A percentile compares a stretch with the other conserved stretches of the same genome.
Evolutionary conservation across 768 basidiomycete species (phyloP).

Genomic region (Mycena alexandri): DNA sequence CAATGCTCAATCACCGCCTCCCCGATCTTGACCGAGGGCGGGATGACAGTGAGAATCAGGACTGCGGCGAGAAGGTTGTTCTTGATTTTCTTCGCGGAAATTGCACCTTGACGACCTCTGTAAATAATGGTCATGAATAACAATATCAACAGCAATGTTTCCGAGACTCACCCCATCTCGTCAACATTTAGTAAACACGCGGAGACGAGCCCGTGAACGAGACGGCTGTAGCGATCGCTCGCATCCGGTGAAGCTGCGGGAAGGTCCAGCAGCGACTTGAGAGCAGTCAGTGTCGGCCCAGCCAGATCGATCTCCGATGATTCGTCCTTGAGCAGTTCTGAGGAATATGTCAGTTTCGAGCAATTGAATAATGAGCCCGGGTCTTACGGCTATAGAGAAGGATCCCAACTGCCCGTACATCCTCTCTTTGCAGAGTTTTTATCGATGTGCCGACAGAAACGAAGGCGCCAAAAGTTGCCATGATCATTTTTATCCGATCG

Average conservation of each 20-base stretch:
- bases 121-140: slow-evolving; percentile 8
- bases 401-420: slow-evolving; percentile 83
- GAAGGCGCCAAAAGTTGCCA: slow-evolving; percentile 72
- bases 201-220: slow-evolving; percentile 87
- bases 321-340: slow-evolving; percentile 91
- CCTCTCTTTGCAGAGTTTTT: slow-evolving; percentile 70
- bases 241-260: slow-evolving; percentile 56
- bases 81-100: slow-evolving; percentile 87
- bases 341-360: background rate
- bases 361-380: background rate
- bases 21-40: slow-evolving; percentile 74
- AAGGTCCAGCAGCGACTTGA: slow-evolving; percentile 80
- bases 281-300: slow-evolving; percentile 81
- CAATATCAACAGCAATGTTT: slow-evolving; percentile 5
- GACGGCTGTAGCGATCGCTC: slow-evolving; percentile 65
- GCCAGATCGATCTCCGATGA: slow-evolving; percentile 82
- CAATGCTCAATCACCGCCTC: slow-evolving; percentile 84
- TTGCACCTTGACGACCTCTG: slow-evolving; percentile 84
- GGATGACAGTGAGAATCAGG: slow-evolving; percentile 85
- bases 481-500: slow-evolving; percentile 76
- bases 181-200: slow-evolving; percentile 89
- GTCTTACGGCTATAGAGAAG: slow-evolving; percentile 81
- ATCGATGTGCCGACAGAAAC: slow-evolving; percentile 69
- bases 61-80: slow-evolving; percentile 91
- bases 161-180: slow-evolving; percentile 81